Evolutionary conservation across 78 protist species (phyloP), one percentile per base, ranked within the genome.

Genomic region (Dictyostelium citrinum): DNA sequence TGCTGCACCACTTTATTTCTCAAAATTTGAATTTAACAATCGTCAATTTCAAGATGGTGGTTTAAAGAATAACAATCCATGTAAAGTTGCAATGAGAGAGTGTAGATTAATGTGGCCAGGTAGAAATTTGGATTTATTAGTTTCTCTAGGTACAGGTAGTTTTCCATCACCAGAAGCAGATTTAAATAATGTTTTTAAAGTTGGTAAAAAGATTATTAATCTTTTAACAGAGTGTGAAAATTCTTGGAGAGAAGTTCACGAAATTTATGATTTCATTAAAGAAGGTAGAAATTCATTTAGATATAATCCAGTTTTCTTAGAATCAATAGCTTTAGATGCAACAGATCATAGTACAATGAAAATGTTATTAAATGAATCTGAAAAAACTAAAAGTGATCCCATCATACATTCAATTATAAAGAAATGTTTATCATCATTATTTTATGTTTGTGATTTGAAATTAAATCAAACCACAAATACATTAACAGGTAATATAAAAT

Each of bases 1-100:
- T n/a, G 85, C 85, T 5, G 85, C 85, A 2, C 76, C 76, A 33
- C 12, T 35, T 37, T 81, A n/a, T 29, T 81, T 81, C n/a, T 49
- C 85, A 29, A 51, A 72, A 17, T 78, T 49, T 51, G 12, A 27
- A 2, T 49, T 29, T 49, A 31, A 78, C 11, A 1, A 8, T 49
- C 22, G 29, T 41, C n/a, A 51, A 27, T 81, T 33, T 37, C 8
- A 20, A 14, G 85, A 81, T 81, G 85, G 85, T 7, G 85, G 85
- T 22, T 22, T 81, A 10, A 2, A 1, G 1, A 37, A 51, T 22
- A 81, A 81, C n/a, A 60, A 60, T n/a, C 85, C 85, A 31, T 51
- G 60, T 37, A 12, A 10, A 17, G 55, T 81, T 7, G 71, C 85
- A 2, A 5, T 60, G 11, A 20, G 33, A 17, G 75, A 81, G n/a